Base-by-base conservation (phyloP, 2,329 filamentous ascomycete species). In the Fusarium aywerte region DNA sequence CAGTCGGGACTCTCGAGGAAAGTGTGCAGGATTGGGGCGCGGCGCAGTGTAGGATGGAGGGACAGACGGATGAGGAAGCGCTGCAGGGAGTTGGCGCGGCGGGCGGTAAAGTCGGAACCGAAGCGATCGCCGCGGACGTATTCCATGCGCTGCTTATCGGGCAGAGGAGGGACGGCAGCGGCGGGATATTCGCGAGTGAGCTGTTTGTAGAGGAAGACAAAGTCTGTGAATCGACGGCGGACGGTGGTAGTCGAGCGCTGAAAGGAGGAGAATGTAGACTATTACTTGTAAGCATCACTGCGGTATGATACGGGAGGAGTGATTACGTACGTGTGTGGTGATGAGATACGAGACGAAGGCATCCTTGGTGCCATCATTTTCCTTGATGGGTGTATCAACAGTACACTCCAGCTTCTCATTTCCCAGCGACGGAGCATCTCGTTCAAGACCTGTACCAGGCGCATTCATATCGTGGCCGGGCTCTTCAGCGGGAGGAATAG, bases 101-200 rank as follows among this genome's bases (percentile, higher is more conserved):
- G 90, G 43, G 89, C 85, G 32, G 93, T 99, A 77, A 99, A 99
- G 80, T 98, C 96, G 48, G 90, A 81, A 10, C 94, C 93, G 79
- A 99, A 99, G 66, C 96, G 91, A 82, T 98, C 95, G 71, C 96
- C 96, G 33, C 94, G 92, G 50, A 98, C 96, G 76, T 98, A 98
- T 76, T 97, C 93, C 92, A 99, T 97, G 80, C 96, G 96, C 84
- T 98, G 95, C 84, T 98, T 99, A 81, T 98, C 96, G 52, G 96
- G 96, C 53, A 99, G 84, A 44, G 96, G 96, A 29, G 96, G 96
- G 5, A 99, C 92, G 45, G 96, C 96, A 79, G 91, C 92, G 81
- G 93, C 92, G 61, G 93, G 92, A 74, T 93, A 98, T 77, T 97
- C 94, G 76, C 89, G 90, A 67, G 86, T 89, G 50, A 99, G 89